Conservation (phyloP, 169 alveolate genomes). For the Cryptosporidium xiaoi region DNA sequence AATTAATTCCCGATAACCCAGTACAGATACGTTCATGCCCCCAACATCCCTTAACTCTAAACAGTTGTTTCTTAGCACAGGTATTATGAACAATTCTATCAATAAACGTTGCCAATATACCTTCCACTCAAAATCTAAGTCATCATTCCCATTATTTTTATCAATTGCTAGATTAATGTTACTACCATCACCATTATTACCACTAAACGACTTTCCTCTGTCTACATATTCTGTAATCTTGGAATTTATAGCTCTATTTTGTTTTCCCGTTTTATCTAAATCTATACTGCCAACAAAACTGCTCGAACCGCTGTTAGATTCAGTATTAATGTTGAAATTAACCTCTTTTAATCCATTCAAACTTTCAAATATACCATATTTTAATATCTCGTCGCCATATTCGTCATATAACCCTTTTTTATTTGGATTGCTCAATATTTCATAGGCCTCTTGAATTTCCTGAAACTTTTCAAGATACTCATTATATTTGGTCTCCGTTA, state of each 20-base stretch:
- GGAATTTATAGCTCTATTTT: too few relatives aligned
- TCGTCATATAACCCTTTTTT: constrained; percentile 53
- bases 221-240: too few relatives aligned
- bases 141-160: neutral
- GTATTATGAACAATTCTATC: constrained; percentile 13
- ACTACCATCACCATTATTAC: too few relatives aligned
- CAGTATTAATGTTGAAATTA: too few relatives aligned
- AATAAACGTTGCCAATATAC: constrained; percentile 15
- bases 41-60: constrained; percentile 29
- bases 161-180: neutral
- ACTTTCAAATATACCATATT: constrained; percentile 35
- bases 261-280: too few relatives aligned
- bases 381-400: constrained; percentile 47
- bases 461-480: constrained; percentile 8
- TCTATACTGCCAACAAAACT: too few relatives aligned
- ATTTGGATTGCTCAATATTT: constrained; percentile 41
- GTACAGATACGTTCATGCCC: constrained; percentile 13
- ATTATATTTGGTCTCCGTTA: neutral
- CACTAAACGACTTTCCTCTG: too few relatives aligned
- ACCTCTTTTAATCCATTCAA: constrained; percentile 13
- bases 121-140: neutral
- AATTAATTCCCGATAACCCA: neutral
- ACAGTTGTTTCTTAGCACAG: constrained; percentile 18
- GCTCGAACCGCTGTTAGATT: too few relatives aligned
- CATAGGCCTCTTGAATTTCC: constrained; percentile 47